phyloP scores from a whole-genome alignment of 75 land plant genomes.

The Pinus tabuliformis region DNA sequence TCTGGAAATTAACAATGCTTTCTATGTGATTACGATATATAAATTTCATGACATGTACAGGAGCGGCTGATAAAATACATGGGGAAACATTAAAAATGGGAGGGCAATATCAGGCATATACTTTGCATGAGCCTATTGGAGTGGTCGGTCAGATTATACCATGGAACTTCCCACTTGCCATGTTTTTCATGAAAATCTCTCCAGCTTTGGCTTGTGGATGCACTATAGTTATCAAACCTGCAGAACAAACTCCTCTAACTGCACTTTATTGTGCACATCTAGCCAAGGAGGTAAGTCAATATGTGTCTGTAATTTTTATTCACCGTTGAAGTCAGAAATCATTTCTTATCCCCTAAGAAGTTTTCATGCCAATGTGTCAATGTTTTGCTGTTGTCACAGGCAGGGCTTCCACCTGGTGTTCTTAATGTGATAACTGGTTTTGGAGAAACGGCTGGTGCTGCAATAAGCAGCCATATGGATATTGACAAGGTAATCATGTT shows the following conservation, averaged over 20 bases:
- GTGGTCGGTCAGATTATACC: slow-evolving; percentile 80
- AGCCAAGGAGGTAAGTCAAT: slow-evolving; percentile 47
- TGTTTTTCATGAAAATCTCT: slow-evolving; percentile 58
- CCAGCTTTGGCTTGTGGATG: slow-evolving; percentile 82
- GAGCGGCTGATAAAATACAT: slow-evolving; percentile 74
- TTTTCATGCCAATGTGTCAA: neutral
- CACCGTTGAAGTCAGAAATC: neutral
- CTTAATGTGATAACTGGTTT: slow-evolving; percentile 79
- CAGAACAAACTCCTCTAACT: slow-evolving; percentile 85
- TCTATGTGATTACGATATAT: neutral
- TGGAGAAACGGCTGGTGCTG: slow-evolving; percentile 84
- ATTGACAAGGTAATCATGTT: slow-evolving; percentile 61
- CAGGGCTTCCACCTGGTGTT: slow-evolving; percentile 87
- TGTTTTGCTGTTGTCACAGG: slow-evolving; percentile 27
- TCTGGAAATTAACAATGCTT: neutral
- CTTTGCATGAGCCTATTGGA: slow-evolving; percentile 72
- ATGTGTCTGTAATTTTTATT: neutral
- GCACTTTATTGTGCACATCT: slow-evolving; percentile 68
- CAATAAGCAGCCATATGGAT: slow-evolving; percentile 85
- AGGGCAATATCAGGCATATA: slow-evolving; percentile 51
- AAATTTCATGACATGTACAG: neutral
- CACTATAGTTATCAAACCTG: slow-evolving; percentile 75
- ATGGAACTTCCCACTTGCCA: slow-evolving; percentile 72
- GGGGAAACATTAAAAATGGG: slow-evolving; percentile 68
- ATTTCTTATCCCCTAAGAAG: neutral